Conservation (phyloP, 2,329 filamentous ascomycete genomes). For the Pestalotiopsis fici region DNA sequence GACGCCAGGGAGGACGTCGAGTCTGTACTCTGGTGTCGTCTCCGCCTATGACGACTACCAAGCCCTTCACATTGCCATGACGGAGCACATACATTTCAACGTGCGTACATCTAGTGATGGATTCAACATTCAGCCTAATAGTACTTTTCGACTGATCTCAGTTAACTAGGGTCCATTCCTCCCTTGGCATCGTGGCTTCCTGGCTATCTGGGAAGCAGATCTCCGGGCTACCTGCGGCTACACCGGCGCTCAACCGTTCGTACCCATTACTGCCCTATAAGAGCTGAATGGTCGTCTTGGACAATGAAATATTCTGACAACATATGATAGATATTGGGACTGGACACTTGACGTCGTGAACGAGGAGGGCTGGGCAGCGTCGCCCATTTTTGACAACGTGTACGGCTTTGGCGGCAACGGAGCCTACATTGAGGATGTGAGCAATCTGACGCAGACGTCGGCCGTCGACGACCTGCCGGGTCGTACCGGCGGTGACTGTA, state of each 20-base stretch:
- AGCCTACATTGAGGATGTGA: slow-evolving; percentile 19
- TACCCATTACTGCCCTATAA: too few relatives aligned
- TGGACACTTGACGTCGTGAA: slow-evolving; percentile 23
- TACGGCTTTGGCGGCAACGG: slow-evolving; percentile 27
- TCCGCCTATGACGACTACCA: slow-evolving; percentile 47
- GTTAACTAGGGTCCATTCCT: background rate
- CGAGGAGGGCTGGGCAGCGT: slow-evolving; percentile 17
- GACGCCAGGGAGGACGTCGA: slow-evolving; percentile 26
- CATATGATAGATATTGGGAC: slow-evolving; percentile 22
- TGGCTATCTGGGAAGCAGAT: slow-evolving; percentile 16
- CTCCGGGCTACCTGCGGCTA: slow-evolving; percentile 12
- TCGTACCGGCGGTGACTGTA: slow-evolving; percentile 28
- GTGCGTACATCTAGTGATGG: background rate
- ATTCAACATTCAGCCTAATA: background rate
- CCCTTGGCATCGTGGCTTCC: slow-evolving; percentile 15
- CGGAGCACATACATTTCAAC: slow-evolving; percentile 34
- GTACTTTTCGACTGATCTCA: background rate
- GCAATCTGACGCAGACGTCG: slow-evolving; percentile 12
- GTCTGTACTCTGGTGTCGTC: slow-evolving; percentile 33
- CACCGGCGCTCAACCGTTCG: slow-evolving; percentile 14
- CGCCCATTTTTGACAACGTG: slow-evolving; percentile 25
- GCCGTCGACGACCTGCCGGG: slow-evolving; percentile 19
- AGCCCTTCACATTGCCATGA: slow-evolving; percentile 42
- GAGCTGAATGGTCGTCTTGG: too few relatives aligned
- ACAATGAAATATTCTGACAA: slow-evolving; percentile 2